Percentiles rank a stretch among this genome's conserved stretches.
phyloP scores from a whole-genome alignment of 768 basidiomycete genomes.

The Mycena vulgaris region DNA sequence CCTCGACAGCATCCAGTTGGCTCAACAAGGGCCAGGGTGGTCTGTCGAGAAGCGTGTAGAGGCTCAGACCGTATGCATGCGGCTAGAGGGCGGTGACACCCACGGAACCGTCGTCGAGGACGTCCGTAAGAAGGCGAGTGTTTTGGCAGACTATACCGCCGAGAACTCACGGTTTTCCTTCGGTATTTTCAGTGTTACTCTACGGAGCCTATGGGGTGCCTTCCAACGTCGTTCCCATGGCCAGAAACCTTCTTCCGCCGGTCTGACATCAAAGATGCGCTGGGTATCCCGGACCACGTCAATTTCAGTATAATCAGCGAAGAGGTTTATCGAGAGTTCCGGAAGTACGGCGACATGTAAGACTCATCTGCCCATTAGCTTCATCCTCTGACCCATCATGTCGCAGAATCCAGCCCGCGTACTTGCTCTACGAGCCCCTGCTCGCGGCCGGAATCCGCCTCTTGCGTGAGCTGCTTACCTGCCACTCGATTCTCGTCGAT shows the following conservation, averaged over 20 bases:
- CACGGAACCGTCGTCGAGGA: constrained; percentile 40
- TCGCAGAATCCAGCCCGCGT: constrained; percentile 27
- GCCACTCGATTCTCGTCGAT: background rate
- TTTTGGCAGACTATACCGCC: too few relatives aligned
- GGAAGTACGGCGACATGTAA: constrained; percentile 41
- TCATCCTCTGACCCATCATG: background rate
- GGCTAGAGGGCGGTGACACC: constrained; percentile 16
- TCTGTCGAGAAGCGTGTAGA: constrained; percentile 22
- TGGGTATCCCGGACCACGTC: constrained; percentile 40
- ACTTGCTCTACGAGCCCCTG: constrained; percentile 45
- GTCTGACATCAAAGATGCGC: constrained; percentile 22
- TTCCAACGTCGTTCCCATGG: constrained; percentile 38
- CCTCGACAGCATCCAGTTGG: constrained; percentile 34
- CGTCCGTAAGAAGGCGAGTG: constrained; percentile 32
- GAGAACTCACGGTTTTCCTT: too few relatives aligned
- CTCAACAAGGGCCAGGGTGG: constrained; percentile 26
- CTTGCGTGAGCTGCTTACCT: constrained; percentile 41
- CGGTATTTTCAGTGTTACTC: background rate
- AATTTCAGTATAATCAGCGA: constrained; percentile 35
- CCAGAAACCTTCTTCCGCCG: constrained; percentile 37
- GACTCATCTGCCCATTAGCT: background rate
- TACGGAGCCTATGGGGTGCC: constrained; percentile 20
- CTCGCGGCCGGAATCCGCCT: constrained; percentile 49
- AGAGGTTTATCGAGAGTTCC: constrained; percentile 35
- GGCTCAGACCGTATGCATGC: constrained; percentile 28